Evolutionary conservation across 1,284 basidiomycete genomes (phyloP).

Genomic region (Leccinum ponderosum): DNA sequence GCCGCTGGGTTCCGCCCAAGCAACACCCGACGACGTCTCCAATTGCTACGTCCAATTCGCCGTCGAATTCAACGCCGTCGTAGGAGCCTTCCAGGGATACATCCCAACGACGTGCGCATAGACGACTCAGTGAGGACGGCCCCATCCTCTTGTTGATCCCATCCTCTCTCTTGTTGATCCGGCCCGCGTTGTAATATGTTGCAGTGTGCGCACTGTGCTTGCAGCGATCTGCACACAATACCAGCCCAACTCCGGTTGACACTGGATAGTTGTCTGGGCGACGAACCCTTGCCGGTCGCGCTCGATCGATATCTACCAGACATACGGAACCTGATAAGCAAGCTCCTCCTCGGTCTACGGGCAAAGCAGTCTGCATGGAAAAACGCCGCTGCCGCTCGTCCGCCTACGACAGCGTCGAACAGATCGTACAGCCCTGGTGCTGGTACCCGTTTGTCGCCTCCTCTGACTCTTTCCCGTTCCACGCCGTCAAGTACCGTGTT

Average conservation of each 20-base stretch:
- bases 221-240: slow-evolving; percentile 76
- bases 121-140: slow-evolving; percentile 21
- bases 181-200: neutral
- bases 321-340: slow-evolving; percentile 78
- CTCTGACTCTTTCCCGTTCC: slow-evolving; percentile 1
- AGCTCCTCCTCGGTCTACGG: slow-evolving; percentile 82
- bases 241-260: slow-evolving; percentile 80
- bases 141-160: neutral
- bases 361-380: slow-evolving; percentile 77
- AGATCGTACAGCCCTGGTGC: slow-evolving; percentile 1
- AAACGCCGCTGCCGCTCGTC: slow-evolving; percentile 16
- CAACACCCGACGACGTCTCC: slow-evolving; percentile 81
- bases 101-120: slow-evolving; percentile 79
- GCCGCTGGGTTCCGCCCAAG: slow-evolving; percentile 70
- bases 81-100: slow-evolving; percentile 76
- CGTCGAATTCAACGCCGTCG: slow-evolving; percentile 87
- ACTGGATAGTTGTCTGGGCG: slow-evolving; percentile 85
- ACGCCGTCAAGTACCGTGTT: neutral
- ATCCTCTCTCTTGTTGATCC: neutral
- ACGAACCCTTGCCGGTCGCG: slow-evolving; percentile 73
- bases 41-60: slow-evolving; percentile 94
- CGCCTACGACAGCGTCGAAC: slow-evolving; percentile 5
- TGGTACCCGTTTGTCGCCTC: neutral
- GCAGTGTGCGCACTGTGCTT: neutral
- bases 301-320: slow-evolving; percentile 79